These are phyloP conservation scores for Aspergillus cejpii DNA, from an alignment of 2,329 filamentous ascomycete species.

Conservation along the genomic window DNA sequence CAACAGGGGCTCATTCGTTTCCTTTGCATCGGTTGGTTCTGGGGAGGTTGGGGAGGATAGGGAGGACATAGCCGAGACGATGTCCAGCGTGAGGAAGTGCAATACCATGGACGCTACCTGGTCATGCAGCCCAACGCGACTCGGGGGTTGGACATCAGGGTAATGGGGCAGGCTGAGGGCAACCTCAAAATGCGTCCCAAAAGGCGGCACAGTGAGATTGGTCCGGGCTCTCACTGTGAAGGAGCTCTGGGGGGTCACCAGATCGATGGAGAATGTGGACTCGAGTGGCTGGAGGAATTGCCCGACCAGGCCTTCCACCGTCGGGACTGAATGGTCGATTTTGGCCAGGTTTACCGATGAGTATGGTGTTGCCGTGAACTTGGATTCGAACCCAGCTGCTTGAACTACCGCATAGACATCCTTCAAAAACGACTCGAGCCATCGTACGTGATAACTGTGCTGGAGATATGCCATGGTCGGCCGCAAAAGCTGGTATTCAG, in stretches of 20 bases:
- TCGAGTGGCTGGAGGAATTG: slow-evolving; percentile 41
- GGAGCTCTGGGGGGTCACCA: slow-evolving; percentile 31
- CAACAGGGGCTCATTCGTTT: slow-evolving; percentile 2
- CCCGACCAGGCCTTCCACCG: slow-evolving; percentile 39
- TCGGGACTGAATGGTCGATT: slow-evolving; percentile 8
- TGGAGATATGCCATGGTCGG: slow-evolving; percentile 51
- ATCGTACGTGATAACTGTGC: slow-evolving; percentile 39
- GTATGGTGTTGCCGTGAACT: slow-evolving; percentile 23
- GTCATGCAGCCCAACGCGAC: slow-evolving; percentile 27
- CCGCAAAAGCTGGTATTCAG: slow-evolving; percentile 53
- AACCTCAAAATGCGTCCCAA: slow-evolving; percentile 38
- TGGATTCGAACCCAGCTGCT: slow-evolving; percentile 28
- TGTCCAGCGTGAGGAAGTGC: slow-evolving; percentile 35
- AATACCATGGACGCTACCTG: slow-evolving; percentile 33
- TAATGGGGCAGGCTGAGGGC: slow-evolving; percentile 29
- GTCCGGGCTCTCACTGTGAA: slow-evolving; percentile 37
- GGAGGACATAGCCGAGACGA: slow-evolving; percentile 32
- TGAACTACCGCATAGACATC: slow-evolving; percentile 28
- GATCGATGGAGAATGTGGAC: slow-evolving; percentile 35
- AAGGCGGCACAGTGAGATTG: slow-evolving; percentile 25
- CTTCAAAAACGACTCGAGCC: slow-evolving; percentile 29
- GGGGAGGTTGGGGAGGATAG: slow-evolving; percentile 10
- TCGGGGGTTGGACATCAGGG: slow-evolving; percentile 29
- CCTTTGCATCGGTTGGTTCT: neutral
- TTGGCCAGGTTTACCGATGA: slow-evolving; percentile 19